phyloP scores from a whole-genome alignment of 1,139 yeast species.

The Diutina pseudorugosa region DNA sequence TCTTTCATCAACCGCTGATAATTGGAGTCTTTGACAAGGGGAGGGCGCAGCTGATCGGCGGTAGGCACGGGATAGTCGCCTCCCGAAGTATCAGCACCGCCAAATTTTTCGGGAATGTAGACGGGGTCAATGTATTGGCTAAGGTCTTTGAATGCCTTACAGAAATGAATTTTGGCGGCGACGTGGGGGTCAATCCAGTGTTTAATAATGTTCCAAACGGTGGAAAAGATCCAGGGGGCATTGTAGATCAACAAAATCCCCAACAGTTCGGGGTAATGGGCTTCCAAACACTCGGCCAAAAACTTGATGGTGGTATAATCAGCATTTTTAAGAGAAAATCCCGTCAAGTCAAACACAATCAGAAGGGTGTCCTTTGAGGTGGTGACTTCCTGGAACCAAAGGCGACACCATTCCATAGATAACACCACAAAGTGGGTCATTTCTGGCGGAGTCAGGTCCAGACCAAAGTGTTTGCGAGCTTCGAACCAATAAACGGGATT shows the following conservation, averaged over 20 bases:
- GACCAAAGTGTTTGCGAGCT: constrained; percentile 62
- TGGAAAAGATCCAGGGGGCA: constrained; percentile 85
- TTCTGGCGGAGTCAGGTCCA: constrained; percentile 57
- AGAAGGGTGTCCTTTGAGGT: constrained; percentile 44
- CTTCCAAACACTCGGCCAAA: constrained; percentile 67
- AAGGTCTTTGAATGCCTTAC: constrained; percentile 49
- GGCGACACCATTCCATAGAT: constrained; percentile 58
- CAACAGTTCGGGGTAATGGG: constrained; percentile 78
- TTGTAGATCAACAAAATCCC: constrained; percentile 69
- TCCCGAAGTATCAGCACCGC: constrained; percentile 50
- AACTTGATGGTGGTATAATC: constrained; percentile 76
- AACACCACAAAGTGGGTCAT: constrained; percentile 55
- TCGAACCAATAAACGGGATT: constrained; percentile 64
- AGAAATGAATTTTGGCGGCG: constrained; percentile 68
- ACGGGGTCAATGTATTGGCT: constrained; percentile 39
- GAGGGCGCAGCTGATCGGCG: constrained; percentile 10
- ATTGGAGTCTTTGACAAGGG: constrained; percentile 26
- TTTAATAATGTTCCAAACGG: constrained; percentile 76
- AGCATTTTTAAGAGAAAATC: constrained; percentile 68
- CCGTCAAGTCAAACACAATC: constrained; percentile 64
- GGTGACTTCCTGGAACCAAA: constrained; percentile 39
- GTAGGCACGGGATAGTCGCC: constrained; percentile 45
- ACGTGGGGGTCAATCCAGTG: constrained; percentile 87
- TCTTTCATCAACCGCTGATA: constrained; percentile 18
- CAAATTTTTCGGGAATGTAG: constrained; percentile 48